These are phyloP conservation scores for Fremontodendron californicum DNA, from an alignment of 345 rosid genomes.

Conservation along the genomic window DNA sequence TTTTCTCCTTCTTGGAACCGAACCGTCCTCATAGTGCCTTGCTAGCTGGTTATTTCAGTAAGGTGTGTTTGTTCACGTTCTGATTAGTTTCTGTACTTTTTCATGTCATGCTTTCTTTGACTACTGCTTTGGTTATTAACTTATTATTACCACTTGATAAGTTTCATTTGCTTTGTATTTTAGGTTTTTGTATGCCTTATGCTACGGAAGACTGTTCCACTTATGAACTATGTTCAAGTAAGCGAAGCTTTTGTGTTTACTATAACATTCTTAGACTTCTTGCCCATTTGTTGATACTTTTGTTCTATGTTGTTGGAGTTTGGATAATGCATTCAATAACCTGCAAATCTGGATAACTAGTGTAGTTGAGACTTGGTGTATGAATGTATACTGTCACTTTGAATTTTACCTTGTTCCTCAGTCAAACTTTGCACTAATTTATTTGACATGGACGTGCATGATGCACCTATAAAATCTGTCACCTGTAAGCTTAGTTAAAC, in stretches of 20 bases:
- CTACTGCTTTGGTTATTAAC: not conserved
- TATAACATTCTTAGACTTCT: not conserved
- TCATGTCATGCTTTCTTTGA: not conserved
- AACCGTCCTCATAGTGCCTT: constrained; percentile 81
- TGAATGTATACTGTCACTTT: not conserved
- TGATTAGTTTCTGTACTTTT: not conserved
- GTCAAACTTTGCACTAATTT: not conserved
- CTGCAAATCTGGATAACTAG: not conserved
- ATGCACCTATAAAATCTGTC: not conserved
- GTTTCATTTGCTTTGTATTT: constrained; percentile 26
- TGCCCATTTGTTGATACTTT: not conserved
- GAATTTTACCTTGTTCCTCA: not conserved
- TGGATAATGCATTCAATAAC: not conserved
- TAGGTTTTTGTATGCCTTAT: constrained; percentile 94
- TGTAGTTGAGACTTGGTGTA: not conserved
- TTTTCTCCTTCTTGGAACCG: constrained; percentile 89
- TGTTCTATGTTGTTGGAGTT: not conserved
- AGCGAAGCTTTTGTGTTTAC: constrained; percentile 21
- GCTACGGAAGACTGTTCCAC: constrained; percentile 90
- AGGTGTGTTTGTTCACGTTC: constrained; percentile 41
- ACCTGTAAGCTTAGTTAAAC: not conserved
- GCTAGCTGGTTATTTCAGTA: constrained; percentile 96
- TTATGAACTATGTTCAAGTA: constrained; percentile 91
- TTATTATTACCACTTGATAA: constrained; percentile 5
- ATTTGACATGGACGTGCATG: not conserved